phyloP scores from a whole-genome alignment of 805 yeast species.

The Candida nanaspora region DNA sequence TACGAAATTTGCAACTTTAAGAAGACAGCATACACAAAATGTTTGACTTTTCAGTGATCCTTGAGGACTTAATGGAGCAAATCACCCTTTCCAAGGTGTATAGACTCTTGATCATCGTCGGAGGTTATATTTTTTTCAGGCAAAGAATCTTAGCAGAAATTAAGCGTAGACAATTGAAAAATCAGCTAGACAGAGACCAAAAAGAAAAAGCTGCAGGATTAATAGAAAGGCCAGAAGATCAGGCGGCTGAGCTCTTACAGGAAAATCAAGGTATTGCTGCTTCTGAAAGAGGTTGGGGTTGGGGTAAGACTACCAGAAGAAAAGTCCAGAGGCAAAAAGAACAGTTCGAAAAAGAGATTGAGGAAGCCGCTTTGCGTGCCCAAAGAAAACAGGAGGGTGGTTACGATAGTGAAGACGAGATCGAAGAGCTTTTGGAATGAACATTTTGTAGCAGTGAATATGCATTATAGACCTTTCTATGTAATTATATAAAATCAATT shows the following conservation, averaged over 20 bases:
- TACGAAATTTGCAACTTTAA: too few relatives aligned
- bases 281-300: constrained; percentile 53
- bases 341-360: constrained; percentile 42
- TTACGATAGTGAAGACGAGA: constrained; percentile 52
- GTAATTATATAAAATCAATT: too few relatives aligned
- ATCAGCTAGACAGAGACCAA: constrained; percentile 40
- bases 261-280: constrained; percentile 29
- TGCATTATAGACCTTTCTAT: too few relatives aligned
- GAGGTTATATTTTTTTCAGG: constrained; percentile 57
- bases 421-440: constrained; percentile 60
- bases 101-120: constrained; percentile 43
- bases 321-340: constrained; percentile 49
- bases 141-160: constrained; percentile 49
- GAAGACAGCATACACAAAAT: constrained; percentile 16
- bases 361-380: constrained; percentile 31
- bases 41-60: constrained; percentile 23
- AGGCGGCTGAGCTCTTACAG: constrained; percentile 15
- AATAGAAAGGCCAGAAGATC: constrained; percentile 25
- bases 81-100: constrained; percentile 40
- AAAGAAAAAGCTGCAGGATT: constrained; percentile 30
- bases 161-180: constrained; percentile 43
- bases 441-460: background rate
- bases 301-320: constrained; percentile 73
- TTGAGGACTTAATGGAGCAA: constrained; percentile 31
- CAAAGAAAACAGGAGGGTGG: constrained; percentile 7